Base-by-base conservation (phyloP, 169 alveolate genomes). In the Eimeria mitis region DNA sequence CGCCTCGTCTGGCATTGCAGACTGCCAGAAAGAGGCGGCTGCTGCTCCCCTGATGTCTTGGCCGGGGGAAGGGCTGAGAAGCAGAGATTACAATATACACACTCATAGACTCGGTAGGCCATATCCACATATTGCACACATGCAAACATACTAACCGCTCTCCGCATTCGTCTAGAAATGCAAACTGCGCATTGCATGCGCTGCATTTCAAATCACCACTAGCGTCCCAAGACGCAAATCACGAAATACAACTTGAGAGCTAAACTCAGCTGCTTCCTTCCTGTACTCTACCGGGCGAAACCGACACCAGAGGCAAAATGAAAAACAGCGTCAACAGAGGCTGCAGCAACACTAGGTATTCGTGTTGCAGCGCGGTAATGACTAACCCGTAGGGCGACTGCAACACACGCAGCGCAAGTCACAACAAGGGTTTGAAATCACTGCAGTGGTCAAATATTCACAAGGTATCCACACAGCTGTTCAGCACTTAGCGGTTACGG, bases 1-100 rank as follows among this genome's bases (percentile, higher is more conserved):
- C 71, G 89, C 94, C 81, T 92, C 96, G 63, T 92, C 96, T 9
- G 96, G 96, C 75, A 92, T 65, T 40, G 94, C 96, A 28, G 96
- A 52, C 68, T 92, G 96, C 96, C 96, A 92, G 94, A 92, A 92
- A 40, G 92, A 87, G 65, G 92, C 92, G 23, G 92, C 81, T 61
- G 92, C 92, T 8, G 79, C 92, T 34, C 92, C 81, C 79, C 92
- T 71, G 63, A 87, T 63, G 49, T 87, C 92, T 87, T 87, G 92
- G 90, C 90, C 90, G 19, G 92, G 92, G 52, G 92, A 61, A 61
- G 81, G 68, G 63, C 92, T 87, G 92, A 44, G 68, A 87, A 7
- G 16, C 90, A 37, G 28, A 3, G 19, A 52, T 49, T 49, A 44
- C 89, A 78, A 19, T 42, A 52, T 42, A 37, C 81, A 16, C 31